Evolutionary conservation across 208 protist genomes (phyloP).

Genomic region (Phytomonas sp.): DNA sequence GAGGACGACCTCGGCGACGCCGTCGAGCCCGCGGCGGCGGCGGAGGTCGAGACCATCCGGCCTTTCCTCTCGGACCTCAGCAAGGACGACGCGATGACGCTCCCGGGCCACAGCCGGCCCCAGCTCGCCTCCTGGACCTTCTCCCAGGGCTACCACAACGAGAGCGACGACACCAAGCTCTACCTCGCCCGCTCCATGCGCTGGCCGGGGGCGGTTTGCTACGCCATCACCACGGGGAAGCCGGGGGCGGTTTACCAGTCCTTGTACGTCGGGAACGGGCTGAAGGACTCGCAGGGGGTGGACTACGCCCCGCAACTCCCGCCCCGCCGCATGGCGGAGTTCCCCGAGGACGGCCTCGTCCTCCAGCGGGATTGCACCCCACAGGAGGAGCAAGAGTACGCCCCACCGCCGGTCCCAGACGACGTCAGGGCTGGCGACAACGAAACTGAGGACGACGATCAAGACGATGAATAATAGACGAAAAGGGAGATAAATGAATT

Average conservation of each 20-base stretch:
- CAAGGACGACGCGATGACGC: slow-evolving; percentile 58
- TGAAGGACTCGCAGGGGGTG: slow-evolving; percentile 60
- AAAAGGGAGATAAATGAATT: slow-evolving; percentile 9
- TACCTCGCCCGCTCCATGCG: slow-evolving; percentile 73
- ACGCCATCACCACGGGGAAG: slow-evolving; percentile 57
- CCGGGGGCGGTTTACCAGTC: slow-evolving; percentile 67
- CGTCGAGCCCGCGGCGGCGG: slow-evolving; percentile 13
- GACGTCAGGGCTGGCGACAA: slow-evolving; percentile 46
- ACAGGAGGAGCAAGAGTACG: slow-evolving; percentile 86
- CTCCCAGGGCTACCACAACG: slow-evolving; percentile 70
- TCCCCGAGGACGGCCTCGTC: slow-evolving; percentile 52
- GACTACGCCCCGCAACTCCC: slow-evolving; percentile 57
- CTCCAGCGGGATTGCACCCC: slow-evolving; percentile 77
- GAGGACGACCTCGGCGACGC: slow-evolving; percentile 17
- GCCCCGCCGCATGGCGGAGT: slow-evolving; percentile 61
- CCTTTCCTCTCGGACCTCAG: slow-evolving; percentile 78
- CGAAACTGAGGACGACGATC: slow-evolving; percentile 54
- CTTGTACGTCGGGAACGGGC: slow-evolving; percentile 78
- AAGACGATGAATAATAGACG: slow-evolving; percentile 12
- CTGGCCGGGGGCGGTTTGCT: slow-evolving; percentile 84
- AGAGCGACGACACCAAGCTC: slow-evolving; percentile 50
- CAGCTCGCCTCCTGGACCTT: slow-evolving; percentile 80
- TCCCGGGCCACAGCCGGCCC: slow-evolving; percentile 65
- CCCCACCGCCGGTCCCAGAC: slow-evolving; percentile 51
- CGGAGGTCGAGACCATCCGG: slow-evolving; percentile 67